Evolutionary conservation across 2,329 filamentous ascomycete species (phyloP).

Genomic region (Aspergillus luchuensis): DNA sequence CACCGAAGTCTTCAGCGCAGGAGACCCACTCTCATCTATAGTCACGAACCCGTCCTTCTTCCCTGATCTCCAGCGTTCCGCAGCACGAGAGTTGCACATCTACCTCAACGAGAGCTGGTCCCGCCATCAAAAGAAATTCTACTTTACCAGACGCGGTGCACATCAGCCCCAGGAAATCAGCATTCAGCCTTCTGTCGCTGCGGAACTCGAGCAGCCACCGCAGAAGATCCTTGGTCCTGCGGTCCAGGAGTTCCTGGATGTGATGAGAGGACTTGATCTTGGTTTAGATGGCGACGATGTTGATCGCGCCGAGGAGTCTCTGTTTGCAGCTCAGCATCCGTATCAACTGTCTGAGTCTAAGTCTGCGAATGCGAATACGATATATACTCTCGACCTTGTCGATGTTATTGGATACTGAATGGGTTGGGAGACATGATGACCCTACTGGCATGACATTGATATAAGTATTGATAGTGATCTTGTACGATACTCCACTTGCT

Average conservation of each 20-base stretch:
- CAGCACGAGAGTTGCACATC: slow-evolving; percentile 46
- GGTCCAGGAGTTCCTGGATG: slow-evolving; percentile 16
- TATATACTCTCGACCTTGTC: not conserved
- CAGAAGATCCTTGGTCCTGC: slow-evolving; percentile 28
- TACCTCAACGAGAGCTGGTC: slow-evolving; percentile 53
- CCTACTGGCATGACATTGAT: no score
- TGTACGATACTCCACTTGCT: not conserved
- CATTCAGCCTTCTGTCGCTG: slow-evolving; percentile 34
- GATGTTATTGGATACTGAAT: not conserved
- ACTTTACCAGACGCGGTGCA: slow-evolving; percentile 47
- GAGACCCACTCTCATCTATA: slow-evolving; percentile 1
- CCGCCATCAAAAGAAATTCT: slow-evolving; percentile 47
- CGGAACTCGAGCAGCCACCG: slow-evolving; percentile 23
- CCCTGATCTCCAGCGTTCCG: slow-evolving; percentile 33
- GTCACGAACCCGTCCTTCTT: slow-evolving; percentile 20
- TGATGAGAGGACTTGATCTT: slow-evolving; percentile 16
- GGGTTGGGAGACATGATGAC: not conserved
- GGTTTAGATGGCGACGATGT: not conserved
- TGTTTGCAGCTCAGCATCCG: not conserved
- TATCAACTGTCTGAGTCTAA: no score
- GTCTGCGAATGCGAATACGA: not conserved
- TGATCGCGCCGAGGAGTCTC: not conserved
- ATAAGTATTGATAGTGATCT: not conserved
- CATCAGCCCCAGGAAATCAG: slow-evolving; percentile 48
- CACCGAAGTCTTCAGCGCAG: not conserved